These are phyloP conservation scores for Phaseolus coccineus DNA, from an alignment of 331 rosid species.

Conservation along the genomic window DNA sequence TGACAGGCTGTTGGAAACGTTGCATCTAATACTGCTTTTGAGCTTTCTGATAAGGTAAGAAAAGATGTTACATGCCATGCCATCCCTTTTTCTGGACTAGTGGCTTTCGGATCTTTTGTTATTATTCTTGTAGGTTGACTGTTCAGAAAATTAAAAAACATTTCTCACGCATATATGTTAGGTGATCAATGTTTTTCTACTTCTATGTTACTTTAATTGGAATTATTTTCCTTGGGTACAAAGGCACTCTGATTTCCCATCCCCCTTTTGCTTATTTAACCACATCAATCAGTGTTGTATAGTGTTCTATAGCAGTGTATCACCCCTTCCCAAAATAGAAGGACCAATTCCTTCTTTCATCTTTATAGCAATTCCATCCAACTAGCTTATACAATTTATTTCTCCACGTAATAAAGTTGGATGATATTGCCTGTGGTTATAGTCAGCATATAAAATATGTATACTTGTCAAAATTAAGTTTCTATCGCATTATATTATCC, in stretches of 20 bases:
- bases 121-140: neutral
- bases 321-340: constrained; percentile 25
- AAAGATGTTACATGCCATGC: neutral
- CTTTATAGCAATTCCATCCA: constrained; percentile 3
- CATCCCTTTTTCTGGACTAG: neutral
- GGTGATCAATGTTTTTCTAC: constrained; percentile 1
- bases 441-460: neutral
- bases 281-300: neutral
- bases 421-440: neutral
- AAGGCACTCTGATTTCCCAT: neutral
- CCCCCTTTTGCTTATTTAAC: constrained; percentile 14
- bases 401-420: neutral
- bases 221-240: neutral
- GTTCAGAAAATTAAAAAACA: constrained; percentile 25
- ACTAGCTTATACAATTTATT: constrained; percentile 4
- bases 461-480: neutral
- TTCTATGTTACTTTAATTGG: neutral
- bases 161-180: neutral
- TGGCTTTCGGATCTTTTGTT: constrained; percentile 17
- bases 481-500: neutral
- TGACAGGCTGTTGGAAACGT: constrained; percentile 23
- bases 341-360: constrained; percentile 9
- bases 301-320: neutral
- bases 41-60: too few relatives aligned
- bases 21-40: neutral